Base-by-base conservation (phyloP, 257 asterid genomes). In the Fraxinus excelsior region DNA sequence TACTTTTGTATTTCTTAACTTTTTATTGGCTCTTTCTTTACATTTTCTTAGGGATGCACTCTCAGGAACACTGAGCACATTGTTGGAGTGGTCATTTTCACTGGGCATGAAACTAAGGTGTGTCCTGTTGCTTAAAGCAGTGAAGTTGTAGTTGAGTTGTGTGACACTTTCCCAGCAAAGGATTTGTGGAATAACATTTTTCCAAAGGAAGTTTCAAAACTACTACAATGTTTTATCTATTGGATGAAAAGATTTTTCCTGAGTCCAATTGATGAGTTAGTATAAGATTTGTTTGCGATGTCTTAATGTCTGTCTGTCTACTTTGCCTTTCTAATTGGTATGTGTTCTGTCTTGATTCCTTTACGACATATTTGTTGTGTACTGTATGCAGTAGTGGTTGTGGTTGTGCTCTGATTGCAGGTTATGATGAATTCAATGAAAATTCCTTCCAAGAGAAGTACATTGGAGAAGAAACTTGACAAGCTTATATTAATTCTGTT, bases 341-440 rank as follows among this genome's bases (percentile, higher is more conserved):
- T 60, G 44, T 78, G 42, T 65, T 67, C 65, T 9, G 16, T 65
- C 38, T 64, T 80, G 71, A 66, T 67, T 82, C 74, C 69, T 66
- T 5, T 31, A 62, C 18, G 5, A 44, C 37, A 71, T 71, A 70
- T 12, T 75, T 42, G 66, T 34, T 49, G 64, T 28, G 26, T 42
- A 78, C 74, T 66, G 70, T 72, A 53, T 74, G 78, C 42, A 75
- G 14, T 73, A 73, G 75, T 82, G 76, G 72, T 72, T 29, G 31
- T 78, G 78, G 67, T 72, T 29, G 31, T 78, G 78, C 64, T 82
- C 44, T 62, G 23, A 53, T 78, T 84, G 80, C 92, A 96, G 98
- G 99, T 96, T 86, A 96, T 96, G 99, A 96, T 96, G 99, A 96
- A 96, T 89, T 82, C 99, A 75, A 96, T 94, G 98, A 96, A 96